Conservation (phyloP, 495 filamentous ascomycete species). For the Lophiotrema nucula region DNA sequence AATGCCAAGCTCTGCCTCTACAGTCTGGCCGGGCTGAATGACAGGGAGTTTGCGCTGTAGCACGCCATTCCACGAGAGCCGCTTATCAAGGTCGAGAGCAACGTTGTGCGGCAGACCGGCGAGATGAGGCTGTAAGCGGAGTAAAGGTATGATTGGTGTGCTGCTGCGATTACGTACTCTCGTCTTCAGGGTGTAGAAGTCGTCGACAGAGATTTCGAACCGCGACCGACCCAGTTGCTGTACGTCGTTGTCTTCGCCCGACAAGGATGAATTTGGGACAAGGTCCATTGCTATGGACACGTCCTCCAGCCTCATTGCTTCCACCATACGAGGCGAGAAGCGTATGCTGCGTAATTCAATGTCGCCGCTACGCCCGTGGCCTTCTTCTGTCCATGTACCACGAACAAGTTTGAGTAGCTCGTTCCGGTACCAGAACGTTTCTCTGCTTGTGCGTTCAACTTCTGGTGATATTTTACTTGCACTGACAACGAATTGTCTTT, state of each 20-base stretch:
- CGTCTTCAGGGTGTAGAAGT: slow-evolving; percentile 67
- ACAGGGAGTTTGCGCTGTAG: slow-evolving; percentile 60
- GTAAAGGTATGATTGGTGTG: slow-evolving; percentile 64
- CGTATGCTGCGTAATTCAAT: slow-evolving; percentile 75
- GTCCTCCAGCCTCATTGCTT: slow-evolving; percentile 79
- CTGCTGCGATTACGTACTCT: slow-evolving; percentile 70
- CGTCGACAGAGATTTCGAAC: slow-evolving; percentile 64
- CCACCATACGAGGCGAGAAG: slow-evolving; percentile 74
- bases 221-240: slow-evolving; percentile 48
- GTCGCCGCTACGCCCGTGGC: slow-evolving; percentile 58
- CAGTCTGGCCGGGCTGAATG: slow-evolving; percentile 59
- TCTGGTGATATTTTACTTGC: slow-evolving; percentile 74
- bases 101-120: slow-evolving; percentile 68
- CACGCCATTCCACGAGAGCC: slow-evolving; percentile 80
- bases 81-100: slow-evolving; percentile 79
- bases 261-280: slow-evolving; percentile 32
- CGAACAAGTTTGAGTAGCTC: slow-evolving; percentile 69
- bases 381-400: slow-evolving; percentile 68
- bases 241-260: slow-evolving; percentile 30
- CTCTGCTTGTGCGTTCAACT: slow-evolving; percentile 70
- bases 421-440: slow-evolving; percentile 92
- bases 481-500: slow-evolving; percentile 87
- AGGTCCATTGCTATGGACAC: slow-evolving; percentile 65
- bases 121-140: slow-evolving; percentile 75
- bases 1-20: slow-evolving; percentile 59